phyloP scores from a whole-genome alignment of 1,284 basidiomycete genomes.

The Chiua sp. region DNA sequence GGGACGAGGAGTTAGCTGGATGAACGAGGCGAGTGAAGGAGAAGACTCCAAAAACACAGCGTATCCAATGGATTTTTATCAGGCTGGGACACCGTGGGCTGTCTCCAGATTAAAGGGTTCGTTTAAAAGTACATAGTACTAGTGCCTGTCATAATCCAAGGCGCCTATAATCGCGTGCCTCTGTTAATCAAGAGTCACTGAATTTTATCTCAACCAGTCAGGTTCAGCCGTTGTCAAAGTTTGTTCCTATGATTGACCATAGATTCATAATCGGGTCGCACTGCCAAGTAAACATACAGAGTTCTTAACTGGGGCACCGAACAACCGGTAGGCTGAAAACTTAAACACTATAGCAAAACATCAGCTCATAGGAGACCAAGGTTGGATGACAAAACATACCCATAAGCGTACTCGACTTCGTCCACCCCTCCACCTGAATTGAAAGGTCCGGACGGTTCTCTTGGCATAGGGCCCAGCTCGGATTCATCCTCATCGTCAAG shows the following conservation, averaged over 20 bases:
- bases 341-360: slow-evolving; percentile 30
- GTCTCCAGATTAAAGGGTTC: slow-evolving; percentile 55
- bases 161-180: neutral
- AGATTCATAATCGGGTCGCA: too few relatives aligned
- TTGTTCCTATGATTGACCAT: too few relatives aligned
- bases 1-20: slow-evolving; percentile 74
- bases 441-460: slow-evolving; percentile 73
- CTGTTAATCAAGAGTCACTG: neutral
- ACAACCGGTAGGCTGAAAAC: neutral
- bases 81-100: slow-evolving; percentile 78
- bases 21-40: slow-evolving; percentile 43
- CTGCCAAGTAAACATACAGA: neutral
- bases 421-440: slow-evolving; percentile 81
- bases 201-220: too few relatives aligned
- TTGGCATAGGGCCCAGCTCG: slow-evolving; percentile 77
- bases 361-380: slow-evolving; percentile 16
- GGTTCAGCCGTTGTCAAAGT: too few relatives aligned
- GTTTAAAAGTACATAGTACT: slow-evolving; percentile 22
- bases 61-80: slow-evolving; percentile 99
- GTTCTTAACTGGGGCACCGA: neutral
- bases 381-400: slow-evolving; percentile 51
- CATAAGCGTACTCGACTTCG: slow-evolving; percentile 87
- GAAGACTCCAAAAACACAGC: slow-evolving; percentile 42
- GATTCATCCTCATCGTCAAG: slow-evolving; percentile 65
- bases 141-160: neutral